Evolutionary conservation across 441 rosid genomes (phyloP).

Genomic region (Hypseocharis bilobata): DNA sequence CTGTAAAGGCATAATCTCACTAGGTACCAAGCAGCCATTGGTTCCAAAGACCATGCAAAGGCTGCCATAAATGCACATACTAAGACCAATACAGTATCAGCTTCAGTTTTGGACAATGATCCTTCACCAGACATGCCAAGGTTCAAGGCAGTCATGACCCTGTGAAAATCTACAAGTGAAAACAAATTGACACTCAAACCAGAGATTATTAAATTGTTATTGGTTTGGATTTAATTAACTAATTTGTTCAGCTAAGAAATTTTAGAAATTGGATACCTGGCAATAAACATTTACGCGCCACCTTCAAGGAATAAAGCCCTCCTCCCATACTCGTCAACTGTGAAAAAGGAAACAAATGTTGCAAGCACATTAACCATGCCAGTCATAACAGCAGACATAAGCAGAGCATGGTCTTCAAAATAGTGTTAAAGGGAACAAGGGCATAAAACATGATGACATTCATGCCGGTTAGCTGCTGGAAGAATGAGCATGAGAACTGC

Average conservation of each 20-base stretch:
- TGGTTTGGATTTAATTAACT: too few relatives aligned
- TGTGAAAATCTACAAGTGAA: background rate
- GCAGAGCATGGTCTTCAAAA: background rate
- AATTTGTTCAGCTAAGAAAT: background rate
- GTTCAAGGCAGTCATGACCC: background rate
- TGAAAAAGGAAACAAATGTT: background rate
- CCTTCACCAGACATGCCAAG: background rate
- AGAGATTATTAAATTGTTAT: background rate
- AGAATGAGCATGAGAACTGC: conserved; percentile 58
- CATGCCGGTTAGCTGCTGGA: conserved; percentile 41
- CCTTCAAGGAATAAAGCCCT: background rate
- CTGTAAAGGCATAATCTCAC: background rate
- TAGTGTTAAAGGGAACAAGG: background rate
- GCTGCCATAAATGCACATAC: background rate
- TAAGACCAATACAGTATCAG: background rate
- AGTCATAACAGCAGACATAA: background rate
- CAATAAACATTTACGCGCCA: background rate
- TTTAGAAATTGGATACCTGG: background rate
- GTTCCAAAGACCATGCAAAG: background rate
- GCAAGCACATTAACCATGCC: background rate
- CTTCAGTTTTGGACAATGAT: background rate
- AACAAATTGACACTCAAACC: background rate
- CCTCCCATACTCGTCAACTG: too few relatives aligned
- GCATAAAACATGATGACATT: background rate
- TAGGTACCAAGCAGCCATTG: too few relatives aligned